Percentiles rank a stretch among this genome's conserved stretches.
phyloP scores from a whole-genome alignment of 169 alveolate genomes.

The Perkinsus olseni region DNA sequence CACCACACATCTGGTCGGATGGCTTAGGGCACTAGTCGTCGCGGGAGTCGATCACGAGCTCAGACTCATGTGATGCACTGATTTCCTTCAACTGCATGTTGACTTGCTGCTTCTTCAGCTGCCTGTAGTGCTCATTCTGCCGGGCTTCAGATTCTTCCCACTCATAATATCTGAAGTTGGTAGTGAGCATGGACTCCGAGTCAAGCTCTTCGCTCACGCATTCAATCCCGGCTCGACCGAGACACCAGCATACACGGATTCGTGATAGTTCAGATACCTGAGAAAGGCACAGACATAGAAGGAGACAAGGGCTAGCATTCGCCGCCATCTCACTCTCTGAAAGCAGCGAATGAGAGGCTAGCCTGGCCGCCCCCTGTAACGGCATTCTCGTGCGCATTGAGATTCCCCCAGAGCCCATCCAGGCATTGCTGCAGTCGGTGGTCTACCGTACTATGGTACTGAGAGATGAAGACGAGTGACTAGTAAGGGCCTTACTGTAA shows the following conservation, averaged over 20 bases:
- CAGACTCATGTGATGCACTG: background rate
- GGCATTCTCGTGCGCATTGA: background rate
- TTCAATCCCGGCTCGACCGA: background rate
- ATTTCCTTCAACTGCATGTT: background rate
- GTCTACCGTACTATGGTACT: background rate
- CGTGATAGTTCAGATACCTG: background rate
- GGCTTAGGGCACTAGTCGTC: no score
- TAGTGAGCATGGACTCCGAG: background rate
- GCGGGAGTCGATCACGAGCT: background rate
- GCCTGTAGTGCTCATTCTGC: background rate
- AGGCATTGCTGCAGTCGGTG: background rate
- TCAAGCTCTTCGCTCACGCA: background rate
- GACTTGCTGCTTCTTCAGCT: background rate
- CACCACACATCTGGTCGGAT: no score
- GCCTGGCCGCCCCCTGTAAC: background rate
- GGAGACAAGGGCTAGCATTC: background rate
- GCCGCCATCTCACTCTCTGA: background rate
- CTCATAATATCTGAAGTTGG: background rate
- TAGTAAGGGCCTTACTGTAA: no score
- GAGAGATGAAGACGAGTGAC: background rate
- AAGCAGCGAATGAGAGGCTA: background rate
- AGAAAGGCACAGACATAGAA: background rate
- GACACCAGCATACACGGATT: background rate
- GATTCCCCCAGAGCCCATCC: background rate
- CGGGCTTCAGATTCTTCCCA: background rate